These are phyloP conservation scores for Laburnicola sp. DNA, from an alignment of 2,329 filamentous ascomycete species.

Conservation along the genomic window DNA sequence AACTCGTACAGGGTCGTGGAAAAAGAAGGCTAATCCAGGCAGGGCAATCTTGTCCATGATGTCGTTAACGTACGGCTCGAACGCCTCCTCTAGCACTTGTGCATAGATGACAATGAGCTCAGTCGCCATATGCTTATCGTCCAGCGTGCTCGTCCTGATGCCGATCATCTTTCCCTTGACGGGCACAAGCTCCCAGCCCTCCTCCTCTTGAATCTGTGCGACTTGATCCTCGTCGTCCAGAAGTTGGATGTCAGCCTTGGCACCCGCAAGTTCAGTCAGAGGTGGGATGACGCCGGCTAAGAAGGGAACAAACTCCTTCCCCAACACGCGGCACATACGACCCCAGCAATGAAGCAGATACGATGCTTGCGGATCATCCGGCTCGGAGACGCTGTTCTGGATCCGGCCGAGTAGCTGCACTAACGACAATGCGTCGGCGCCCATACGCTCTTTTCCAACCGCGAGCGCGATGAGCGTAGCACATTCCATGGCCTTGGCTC, in stretches of 20 bases:
- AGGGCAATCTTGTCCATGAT: conserved; percentile 97
- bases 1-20: conserved; percentile 95
- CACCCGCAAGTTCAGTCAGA: conserved; percentile 83
- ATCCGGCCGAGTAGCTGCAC: conserved; percentile 87
- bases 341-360: conserved; percentile 99
- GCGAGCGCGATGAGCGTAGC: conserved; percentile 93
- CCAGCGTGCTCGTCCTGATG: too few relatives aligned
- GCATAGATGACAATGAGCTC: conserved; percentile 62
- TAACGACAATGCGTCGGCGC: conserved; percentile 80
- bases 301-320: conserved; percentile 88
- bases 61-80: conserved; percentile 86
- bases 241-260: conserved; percentile 90
- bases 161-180: too few relatives aligned
- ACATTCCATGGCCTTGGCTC: conserved; percentile 99
- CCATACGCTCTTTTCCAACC: conserved; percentile 91
- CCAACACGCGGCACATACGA: conserved; percentile 94
- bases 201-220: too few relatives aligned
- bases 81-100: conserved; percentile 88
- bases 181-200: too few relatives aligned
- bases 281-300: conserved; percentile 92
- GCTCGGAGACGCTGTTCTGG: conserved; percentile 76
- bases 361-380: conserved; percentile 93
- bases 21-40: conserved; percentile 95
- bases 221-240: background rate
- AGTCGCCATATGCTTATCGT: background rate